phyloP scores from a whole-genome alignment of 805 yeast genomes.

The Monosporozyma unispora region DNA sequence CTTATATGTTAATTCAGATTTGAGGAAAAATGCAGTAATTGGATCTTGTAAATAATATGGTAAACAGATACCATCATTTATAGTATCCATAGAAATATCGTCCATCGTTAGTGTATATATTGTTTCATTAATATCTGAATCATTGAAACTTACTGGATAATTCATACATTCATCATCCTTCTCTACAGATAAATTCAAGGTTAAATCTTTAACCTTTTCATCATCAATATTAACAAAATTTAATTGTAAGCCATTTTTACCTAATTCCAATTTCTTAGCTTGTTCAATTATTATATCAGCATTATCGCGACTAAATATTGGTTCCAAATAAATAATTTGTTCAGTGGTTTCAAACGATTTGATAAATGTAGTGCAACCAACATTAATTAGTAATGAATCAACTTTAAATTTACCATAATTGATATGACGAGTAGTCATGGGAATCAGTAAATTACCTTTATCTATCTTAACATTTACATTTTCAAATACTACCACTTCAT shows the following conservation, averaged over 20 bases:
- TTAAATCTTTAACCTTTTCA: background rate
- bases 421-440: slow-evolving; percentile 15
- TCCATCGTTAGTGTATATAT: background rate
- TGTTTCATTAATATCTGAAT: background rate
- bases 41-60: slow-evolving; percentile 15
- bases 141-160: slow-evolving; percentile 4
- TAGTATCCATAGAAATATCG: background rate
- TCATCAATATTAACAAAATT: slow-evolving; percentile 8
- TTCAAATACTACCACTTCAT: slow-evolving; percentile 11
- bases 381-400: slow-evolving; percentile 15
- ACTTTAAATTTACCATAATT: slow-evolving; percentile 19
- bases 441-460: slow-evolving; percentile 5
- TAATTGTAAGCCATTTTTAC: slow-evolving; percentile 14
- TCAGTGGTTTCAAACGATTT: slow-evolving; percentile 13
- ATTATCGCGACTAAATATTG: slow-evolving; percentile 13
- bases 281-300: slow-evolving; percentile 14
- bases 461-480: slow-evolving; percentile 5
- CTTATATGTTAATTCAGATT: slow-evolving; percentile 10
- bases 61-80: slow-evolving; percentile 1
- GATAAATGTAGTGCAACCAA: slow-evolving; percentile 22
- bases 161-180: background rate
- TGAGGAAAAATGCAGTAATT: slow-evolving; percentile 11
- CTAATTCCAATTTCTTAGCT: slow-evolving; percentile 12
- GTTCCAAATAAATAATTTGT: slow-evolving; percentile 9
- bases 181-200: slow-evolving; percentile 3